phyloP scores from a whole-genome alignment of 805 yeast species.

The Jamesozyma jinghongensis region DNA sequence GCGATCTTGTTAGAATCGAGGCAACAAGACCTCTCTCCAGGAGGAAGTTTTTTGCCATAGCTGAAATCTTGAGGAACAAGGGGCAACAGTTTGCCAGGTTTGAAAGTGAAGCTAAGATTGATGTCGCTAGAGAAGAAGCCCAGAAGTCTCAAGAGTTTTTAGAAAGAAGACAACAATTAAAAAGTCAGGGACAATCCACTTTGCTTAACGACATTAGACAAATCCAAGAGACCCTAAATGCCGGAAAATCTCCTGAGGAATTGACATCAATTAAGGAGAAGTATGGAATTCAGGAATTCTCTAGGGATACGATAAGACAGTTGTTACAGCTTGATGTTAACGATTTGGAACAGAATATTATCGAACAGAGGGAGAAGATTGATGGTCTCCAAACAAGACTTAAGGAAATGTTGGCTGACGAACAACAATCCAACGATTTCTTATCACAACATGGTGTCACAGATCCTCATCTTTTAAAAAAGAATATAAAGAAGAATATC shows the following conservation, averaged over 20 bases:
- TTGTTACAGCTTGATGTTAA: conserved; percentile 34
- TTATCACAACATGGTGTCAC: conserved; percentile 31
- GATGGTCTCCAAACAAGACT: conserved; percentile 32
- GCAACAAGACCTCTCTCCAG: conserved; percentile 78
- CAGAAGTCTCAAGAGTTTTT: conserved; percentile 46
- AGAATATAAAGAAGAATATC: conserved; percentile 58
- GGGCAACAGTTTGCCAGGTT: conserved; percentile 87
- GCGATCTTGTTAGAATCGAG: conserved; percentile 91
- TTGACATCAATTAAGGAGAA: conserved; percentile 35
- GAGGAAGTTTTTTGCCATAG: conserved; percentile 78
- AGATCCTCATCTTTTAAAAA: conserved; percentile 35
- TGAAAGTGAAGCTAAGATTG: conserved; percentile 59
- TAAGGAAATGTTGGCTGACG: conserved; percentile 29
- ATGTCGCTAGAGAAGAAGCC: conserved; percentile 60
- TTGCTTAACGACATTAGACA: conserved; percentile 25
- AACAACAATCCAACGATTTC: conserved; percentile 30
- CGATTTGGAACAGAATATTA: conserved; percentile 23
- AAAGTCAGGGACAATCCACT: conserved; percentile 7
- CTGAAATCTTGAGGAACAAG: conserved; percentile 78
- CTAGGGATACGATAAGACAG: conserved; percentile 33
- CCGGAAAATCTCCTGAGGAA: conserved; percentile 31
- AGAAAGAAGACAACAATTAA: conserved; percentile 35
- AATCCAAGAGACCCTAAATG: conserved; percentile 24
- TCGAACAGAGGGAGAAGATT: conserved; percentile 26
- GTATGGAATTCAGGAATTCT: conserved; percentile 40